Conservation (phyloP, 1,284 basidiomycete species). For the Puccinia horiana region DNA sequence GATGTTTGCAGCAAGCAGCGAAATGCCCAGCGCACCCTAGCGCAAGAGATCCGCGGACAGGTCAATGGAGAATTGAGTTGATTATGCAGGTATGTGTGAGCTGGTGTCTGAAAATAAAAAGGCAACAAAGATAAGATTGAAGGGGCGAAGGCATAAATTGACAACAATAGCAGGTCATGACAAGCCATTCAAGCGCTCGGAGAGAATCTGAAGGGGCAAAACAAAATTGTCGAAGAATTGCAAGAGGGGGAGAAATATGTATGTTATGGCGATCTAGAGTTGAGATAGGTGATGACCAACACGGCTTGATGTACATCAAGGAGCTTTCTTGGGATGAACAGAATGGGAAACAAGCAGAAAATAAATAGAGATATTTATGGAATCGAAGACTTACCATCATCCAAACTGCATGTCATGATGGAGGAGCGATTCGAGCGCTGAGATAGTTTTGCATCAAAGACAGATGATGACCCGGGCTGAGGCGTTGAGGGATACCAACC, state of each 20-base stretch:
- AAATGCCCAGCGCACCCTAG: background rate
- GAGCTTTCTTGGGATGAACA: background rate
- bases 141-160: background rate
- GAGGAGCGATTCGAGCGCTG: conserved; percentile 9
- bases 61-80: conserved; percentile 10
- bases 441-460: background rate
- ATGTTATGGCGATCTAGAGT: background rate
- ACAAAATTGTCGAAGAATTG: background rate
- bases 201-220: background rate
- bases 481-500: conserved; percentile 21
- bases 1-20: background rate
- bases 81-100: background rate
- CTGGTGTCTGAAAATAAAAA: background rate
- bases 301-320: background rate
- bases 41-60: background rate
- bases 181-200: background rate
- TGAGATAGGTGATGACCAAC: background rate
- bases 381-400: conserved; percentile 1
- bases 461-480: conserved; percentile 17
- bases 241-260: background rate
- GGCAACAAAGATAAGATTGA: background rate
- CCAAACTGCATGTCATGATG: conserved; percentile 13
- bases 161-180: background rate
- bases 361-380: background rate
- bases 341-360: background rate